Conservation (phyloP, 1,284 basidiomycete species). For the Exobasidium cylindrosporum region DNA sequence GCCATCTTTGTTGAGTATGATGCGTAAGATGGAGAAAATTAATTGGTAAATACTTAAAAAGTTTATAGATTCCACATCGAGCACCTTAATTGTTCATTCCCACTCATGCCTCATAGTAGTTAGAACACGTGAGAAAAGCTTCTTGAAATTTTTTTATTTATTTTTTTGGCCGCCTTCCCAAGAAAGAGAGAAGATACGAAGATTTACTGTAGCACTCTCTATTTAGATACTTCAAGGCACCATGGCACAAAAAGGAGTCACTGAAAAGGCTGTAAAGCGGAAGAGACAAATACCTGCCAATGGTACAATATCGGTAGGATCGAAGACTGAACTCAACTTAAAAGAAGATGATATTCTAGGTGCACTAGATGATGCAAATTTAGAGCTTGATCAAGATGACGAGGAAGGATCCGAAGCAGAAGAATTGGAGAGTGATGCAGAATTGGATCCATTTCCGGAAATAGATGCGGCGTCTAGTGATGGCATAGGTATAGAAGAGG, state of each 20-base stretch:
- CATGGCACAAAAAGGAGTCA: background rate
- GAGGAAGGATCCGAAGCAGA: conserved; percentile 19
- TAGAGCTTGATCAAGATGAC: conserved; percentile 17
- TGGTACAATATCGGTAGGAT: background rate
- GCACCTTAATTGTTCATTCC: background rate
- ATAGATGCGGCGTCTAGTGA: conserved; percentile 57
- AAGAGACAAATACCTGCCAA: conserved; percentile 5
- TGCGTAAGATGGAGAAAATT: no score
- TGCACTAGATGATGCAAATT: conserved; percentile 6
- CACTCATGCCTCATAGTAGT: background rate
- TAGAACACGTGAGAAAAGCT: background rate
- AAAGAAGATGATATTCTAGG: conserved; percentile 4
- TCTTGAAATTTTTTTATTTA: background rate
- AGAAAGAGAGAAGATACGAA: background rate
- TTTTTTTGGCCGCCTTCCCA: no score
- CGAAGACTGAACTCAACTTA: background rate
- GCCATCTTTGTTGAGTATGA: no score
- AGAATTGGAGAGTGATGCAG: conserved; percentile 18
- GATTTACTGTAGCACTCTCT: background rate
- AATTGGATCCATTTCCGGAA: conserved; percentile 59
- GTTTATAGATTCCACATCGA: background rate
- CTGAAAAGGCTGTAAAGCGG: background rate
- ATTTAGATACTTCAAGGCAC: background rate
- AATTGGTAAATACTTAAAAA: background rate
- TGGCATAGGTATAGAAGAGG: conserved; percentile 53